Conservation (phyloP, 1,139 yeast genomes). For the Saccharomyces hybrid region DNA sequence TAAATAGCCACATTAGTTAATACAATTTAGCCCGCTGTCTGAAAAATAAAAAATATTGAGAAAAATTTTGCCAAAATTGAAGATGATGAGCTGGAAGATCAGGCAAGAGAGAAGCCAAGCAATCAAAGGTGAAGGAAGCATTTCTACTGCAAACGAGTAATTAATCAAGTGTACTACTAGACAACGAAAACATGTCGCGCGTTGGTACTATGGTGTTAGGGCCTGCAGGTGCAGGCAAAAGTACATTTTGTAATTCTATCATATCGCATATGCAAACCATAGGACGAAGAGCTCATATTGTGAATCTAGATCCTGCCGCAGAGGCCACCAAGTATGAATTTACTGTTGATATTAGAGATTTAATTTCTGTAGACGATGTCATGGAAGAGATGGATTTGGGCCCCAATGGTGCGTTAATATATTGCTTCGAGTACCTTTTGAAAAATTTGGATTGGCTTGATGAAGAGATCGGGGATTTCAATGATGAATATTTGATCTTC, state of each 20-base stretch:
- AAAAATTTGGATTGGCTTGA: constrained; percentile 94
- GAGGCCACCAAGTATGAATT: constrained; percentile 88
- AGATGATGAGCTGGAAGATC: constrained; percentile 1
- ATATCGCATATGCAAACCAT: constrained; percentile 81
- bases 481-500: constrained; percentile 86
- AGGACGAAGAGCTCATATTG: constrained; percentile 90
- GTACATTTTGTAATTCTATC: constrained; percentile 83
- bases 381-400: constrained; percentile 93
- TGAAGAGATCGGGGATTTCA: constrained; percentile 87
- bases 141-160: not conserved
- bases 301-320: constrained; percentile 95
- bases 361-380: constrained; percentile 88
- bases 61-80: not conserved
- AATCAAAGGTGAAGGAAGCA: not conserved
- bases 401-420: constrained; percentile 89
- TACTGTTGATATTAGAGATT: constrained; percentile 84
- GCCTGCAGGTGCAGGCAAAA: constrained; percentile 96
- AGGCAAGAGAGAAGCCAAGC: not conserved
- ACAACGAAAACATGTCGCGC: constrained; percentile 61
- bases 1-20: not conserved
- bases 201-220: constrained; percentile 94
- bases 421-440: constrained; percentile 83
- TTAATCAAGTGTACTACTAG: not conserved
- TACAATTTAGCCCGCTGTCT: constrained; percentile 9
- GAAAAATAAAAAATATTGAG: not conserved